Evolutionary conservation across 495 filamentous ascomycete genomes (phyloP), one percentile per base, ranked within the genome.

Genomic region (Tuber umbilicatum): DNA sequence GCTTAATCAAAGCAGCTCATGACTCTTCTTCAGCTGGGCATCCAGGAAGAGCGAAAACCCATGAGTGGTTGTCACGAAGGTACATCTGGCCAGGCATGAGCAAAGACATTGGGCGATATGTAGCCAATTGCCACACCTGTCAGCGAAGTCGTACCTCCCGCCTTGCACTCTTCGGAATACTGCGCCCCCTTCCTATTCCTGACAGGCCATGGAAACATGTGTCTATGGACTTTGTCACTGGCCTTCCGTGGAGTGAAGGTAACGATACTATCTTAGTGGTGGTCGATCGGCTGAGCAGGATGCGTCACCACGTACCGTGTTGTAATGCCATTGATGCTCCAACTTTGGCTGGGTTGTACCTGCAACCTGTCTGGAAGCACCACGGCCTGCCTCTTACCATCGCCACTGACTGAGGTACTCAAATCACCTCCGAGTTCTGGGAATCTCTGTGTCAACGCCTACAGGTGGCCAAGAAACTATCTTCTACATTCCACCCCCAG

Each of bases 261-360:
- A 73, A 78, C 31, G 74, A 79, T 27, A 42, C 73, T 23, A 77
- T 83, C 16, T 55, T 82, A 0, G 75, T 79, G 10, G 73, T 40
- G 39, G 39, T 40, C 39, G 39, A 40, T 7, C 39, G 7, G 2
- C 39, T 40, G 2, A 40, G 3, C 0, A 83, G 81, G 67, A 69
- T 69, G 42, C 3, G 23, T 2, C 75, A 80, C 41, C 70, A 72
- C 19, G 42, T 81, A 1, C 47, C 80, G 3, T 40, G 7, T 7
- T 2, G 39, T 2, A 74, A 9, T 2, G 70, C 60, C 21, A 73
- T 67, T 9, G 31, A 10, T 37, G 38, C 72, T 31, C 72, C 69
- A 5, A 55, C 45, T 6, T 42, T 76, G 7, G 75, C 31, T 5
- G 39, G 55, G 10, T 31, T 76, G 21, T 76, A 70, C 27, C 12